Percentiles rank a stretch among this genome's conserved stretches.
Conservation (phyloP, 352 stramenopile genomes). For the Globisporangium camurandrum region DNA sequence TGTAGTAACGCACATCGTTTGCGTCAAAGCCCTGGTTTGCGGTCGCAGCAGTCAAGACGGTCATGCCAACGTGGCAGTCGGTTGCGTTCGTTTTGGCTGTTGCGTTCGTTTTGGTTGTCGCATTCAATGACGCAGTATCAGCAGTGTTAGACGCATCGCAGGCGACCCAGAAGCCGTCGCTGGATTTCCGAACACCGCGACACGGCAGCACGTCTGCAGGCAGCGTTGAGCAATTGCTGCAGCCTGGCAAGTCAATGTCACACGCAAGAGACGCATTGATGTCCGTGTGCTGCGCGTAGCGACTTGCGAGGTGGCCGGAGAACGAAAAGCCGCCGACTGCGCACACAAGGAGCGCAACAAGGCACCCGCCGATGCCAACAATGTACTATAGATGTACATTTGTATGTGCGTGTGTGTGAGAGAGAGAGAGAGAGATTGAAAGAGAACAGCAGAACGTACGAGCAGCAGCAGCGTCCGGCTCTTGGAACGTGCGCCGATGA, state of each 20-base stretch:
- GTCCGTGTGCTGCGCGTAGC: constrained; percentile 37
- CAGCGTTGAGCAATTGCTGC: constrained; percentile 63
- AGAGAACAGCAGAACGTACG: constrained; percentile 26
- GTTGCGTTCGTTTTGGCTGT: too few relatives aligned
- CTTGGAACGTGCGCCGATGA: constrained; percentile 65
- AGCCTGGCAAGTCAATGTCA: constrained; percentile 52
- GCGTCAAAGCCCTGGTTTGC: constrained; percentile 52
- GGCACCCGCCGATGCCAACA: constrained; percentile 48
- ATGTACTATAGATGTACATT: constrained; percentile 40
- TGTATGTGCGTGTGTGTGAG: not conserved
- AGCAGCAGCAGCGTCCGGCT: constrained; percentile 68
- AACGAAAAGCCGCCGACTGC: constrained; percentile 60
- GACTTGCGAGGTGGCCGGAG: constrained; percentile 43
- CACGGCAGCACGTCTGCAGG: constrained; percentile 22
- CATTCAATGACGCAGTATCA: constrained; percentile 7
- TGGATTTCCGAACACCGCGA: constrained; percentile 28
- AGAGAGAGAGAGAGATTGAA: not conserved
- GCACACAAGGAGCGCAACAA: constrained; percentile 55
- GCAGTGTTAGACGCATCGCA: too few relatives aligned
- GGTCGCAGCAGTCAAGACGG: constrained; percentile 34
- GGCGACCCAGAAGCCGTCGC: constrained; percentile 31
- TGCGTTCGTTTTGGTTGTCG: too few relatives aligned
- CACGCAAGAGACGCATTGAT: constrained; percentile 46
- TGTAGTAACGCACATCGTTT: constrained; percentile 44
- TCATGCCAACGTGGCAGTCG: constrained; percentile 45